phyloP scores from a whole-genome alignment of 1,139 yeast species.

The Eremothecium coryli region DNA sequence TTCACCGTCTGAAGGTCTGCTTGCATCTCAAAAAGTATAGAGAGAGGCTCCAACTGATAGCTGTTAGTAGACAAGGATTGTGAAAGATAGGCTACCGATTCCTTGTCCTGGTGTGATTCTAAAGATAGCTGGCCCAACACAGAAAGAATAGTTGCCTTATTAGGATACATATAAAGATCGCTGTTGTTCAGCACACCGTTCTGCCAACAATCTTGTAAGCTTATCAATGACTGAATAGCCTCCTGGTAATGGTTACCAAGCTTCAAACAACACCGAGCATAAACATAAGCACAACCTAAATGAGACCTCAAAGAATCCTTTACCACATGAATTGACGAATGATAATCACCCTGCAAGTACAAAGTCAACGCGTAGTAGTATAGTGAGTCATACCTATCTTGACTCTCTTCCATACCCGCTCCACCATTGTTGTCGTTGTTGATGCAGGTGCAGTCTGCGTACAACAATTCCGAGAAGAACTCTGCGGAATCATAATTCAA shows the following conservation, averaged over 20 bases:
- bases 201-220: constrained; percentile 8
- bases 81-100: constrained; percentile 59
- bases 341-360: constrained; percentile 20
- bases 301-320: constrained; percentile 17
- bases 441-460: constrained; percentile 17
- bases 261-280: constrained; percentile 22
- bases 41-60: constrained; percentile 79
- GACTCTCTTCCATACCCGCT: constrained; percentile 10
- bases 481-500: constrained; percentile 27
- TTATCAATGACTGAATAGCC: constrained; percentile 11
- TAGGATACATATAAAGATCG: constrained; percentile 38
- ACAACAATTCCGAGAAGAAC: constrained; percentile 25
- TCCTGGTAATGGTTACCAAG: constrained; percentile 18
- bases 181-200: constrained; percentile 5
- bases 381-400: constrained; percentile 17
- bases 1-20: constrained; percentile 41
- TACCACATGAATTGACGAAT: constrained; percentile 19
- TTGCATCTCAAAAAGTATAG: constrained; percentile 63
- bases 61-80: constrained; percentile 67
- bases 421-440: constrained; percentile 5
- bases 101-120: constrained; percentile 49
- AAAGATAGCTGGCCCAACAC: constrained; percentile 63
- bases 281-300: constrained; percentile 24
- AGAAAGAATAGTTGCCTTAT: constrained; percentile 52
- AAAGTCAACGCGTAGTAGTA: constrained; percentile 25